These are phyloP conservation scores for Alternaria sp. DNA, from an alignment of 2,329 filamentous ascomycete genomes.

Conservation along the genomic window DNA sequence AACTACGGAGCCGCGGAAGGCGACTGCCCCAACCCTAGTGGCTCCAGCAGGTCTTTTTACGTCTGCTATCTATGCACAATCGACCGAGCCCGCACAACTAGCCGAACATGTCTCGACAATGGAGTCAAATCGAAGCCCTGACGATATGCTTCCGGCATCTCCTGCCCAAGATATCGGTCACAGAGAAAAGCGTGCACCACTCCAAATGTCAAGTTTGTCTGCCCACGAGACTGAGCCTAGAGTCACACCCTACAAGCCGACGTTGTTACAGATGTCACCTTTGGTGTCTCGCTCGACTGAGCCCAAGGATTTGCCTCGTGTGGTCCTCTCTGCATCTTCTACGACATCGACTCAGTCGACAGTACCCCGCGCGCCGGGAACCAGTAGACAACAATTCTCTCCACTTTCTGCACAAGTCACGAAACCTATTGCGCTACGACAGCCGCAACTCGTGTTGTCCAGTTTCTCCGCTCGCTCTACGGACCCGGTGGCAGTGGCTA, in stretches of 20 bases:
- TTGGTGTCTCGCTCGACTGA: slow-evolving; percentile 36
- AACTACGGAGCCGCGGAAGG: slow-evolving; percentile 35
- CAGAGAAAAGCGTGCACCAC: background rate
- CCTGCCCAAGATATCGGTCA: background rate
- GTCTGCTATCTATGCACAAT: slow-evolving; percentile 38
- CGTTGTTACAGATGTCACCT: slow-evolving; percentile 32
- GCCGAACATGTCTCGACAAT: background rate
- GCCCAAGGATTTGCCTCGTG: slow-evolving; percentile 26
- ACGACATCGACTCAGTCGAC: slow-evolving; percentile 30
- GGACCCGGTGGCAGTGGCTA: slow-evolving; percentile 29
- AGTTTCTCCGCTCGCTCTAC: slow-evolving; percentile 26
- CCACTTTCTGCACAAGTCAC: slow-evolving; percentile 23
- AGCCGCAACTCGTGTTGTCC: slow-evolving; percentile 30
- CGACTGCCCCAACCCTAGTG: slow-evolving; percentile 21
- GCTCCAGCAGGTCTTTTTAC: slow-evolving; percentile 29
- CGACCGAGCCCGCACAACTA: slow-evolving; percentile 29
- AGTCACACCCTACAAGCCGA: slow-evolving; percentile 12
- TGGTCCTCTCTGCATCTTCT: slow-evolving; percentile 28
- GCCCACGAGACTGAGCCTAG: slow-evolving; percentile 21
- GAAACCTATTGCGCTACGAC: slow-evolving; percentile 19
- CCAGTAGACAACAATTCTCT: slow-evolving; percentile 18
- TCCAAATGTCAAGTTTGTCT: slow-evolving; percentile 18
- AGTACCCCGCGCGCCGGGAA: slow-evolving; percentile 11
- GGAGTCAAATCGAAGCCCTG: background rate
- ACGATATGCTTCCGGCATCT: background rate